Base-by-base conservation (phyloP, 2,329 filamentous ascomycete species). In the Penicillium sp. region DNA sequence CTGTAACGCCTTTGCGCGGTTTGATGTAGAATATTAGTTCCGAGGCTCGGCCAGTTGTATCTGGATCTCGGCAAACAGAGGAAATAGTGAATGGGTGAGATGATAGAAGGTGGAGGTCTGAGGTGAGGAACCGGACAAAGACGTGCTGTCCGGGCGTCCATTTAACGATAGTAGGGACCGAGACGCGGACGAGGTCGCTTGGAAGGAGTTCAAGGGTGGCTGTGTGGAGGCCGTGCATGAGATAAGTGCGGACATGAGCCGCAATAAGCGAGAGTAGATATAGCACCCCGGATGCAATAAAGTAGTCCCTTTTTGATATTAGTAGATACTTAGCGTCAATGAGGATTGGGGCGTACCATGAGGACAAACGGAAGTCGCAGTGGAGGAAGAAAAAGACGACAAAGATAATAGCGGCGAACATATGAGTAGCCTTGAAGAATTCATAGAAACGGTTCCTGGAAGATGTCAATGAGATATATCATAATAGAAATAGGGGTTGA, bases 351-450 rank as follows among this genome's bases (percentile, higher is more conserved):
- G 51, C 64, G 44, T 62, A 78, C 79, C 78, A 83, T 7, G 81
- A 82, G 1, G 77, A 75, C 5, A 84, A 70, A 0, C 68, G 74
- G 62, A 75, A 78, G 59, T 80, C 76, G 64, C 82, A 84, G 66
- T 85, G 82, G 43, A 83, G 71, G 67, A 85, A 84, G 62, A 85
- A 79, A 57, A 83, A 81, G 3, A 84, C 36, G 10, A 84, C 66
- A 56, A 85, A 85, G 1, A 82, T 58, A 5, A 80, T 54, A 0
- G 78, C 80, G 1, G 76, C 74, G 8, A 80, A 36, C 43, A 80
- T 75, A 59, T 85, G 83, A 0, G 79, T 77, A 0, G 72, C 73
- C 55, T 84, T 84, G 77, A 85, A 85, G 59, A 82, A 80, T 53
- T 85, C 82, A 61, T 85, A 85, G 51, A 70, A 78, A 1, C 76